phyloP scores from a whole-genome alignment of 768 basidiomycete genomes.

The Dacryopinax spathularia region DNA sequence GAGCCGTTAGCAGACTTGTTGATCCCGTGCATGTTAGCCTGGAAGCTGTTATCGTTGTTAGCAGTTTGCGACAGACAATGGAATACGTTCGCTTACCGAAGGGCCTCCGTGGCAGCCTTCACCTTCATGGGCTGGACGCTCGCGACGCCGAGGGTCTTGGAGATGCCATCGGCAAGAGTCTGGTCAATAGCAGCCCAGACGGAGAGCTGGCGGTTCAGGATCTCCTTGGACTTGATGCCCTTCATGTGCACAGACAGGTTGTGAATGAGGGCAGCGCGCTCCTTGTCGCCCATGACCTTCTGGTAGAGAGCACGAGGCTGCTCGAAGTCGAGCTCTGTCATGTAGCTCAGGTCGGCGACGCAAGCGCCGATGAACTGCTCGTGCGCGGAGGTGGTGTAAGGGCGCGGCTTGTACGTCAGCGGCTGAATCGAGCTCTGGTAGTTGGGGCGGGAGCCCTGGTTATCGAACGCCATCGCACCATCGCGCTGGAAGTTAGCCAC shows the following conservation, averaged over 20 bases:
- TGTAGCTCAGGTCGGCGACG: constrained; percentile 34
- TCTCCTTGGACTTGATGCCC: constrained; percentile 9
- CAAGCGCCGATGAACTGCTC: constrained; percentile 65
- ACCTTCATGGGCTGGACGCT: constrained; percentile 45
- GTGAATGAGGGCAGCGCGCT: constrained; percentile 23
- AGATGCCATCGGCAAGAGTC: constrained; percentile 58
- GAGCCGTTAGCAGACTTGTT: too few relatives aligned
- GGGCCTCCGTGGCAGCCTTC: constrained; percentile 33
- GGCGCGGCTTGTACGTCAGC: constrained; percentile 43
- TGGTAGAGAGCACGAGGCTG: constrained; percentile 25
- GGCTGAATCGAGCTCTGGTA: constrained; percentile 70
- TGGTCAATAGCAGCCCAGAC: constrained; percentile 72
- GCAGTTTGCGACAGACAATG: not conserved
- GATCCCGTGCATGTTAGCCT: not conserved
- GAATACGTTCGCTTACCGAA: not conserved
- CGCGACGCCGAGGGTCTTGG: constrained; percentile 52
- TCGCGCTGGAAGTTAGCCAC: constrained; percentile 89
- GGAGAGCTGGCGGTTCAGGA: constrained; percentile 47
- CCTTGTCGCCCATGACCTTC: constrained; percentile 25
- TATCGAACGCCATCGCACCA: constrained; percentile 51
- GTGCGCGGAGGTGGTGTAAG: constrained; percentile 36
- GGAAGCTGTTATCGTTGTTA: not conserved
- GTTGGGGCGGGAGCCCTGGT: constrained; percentile 75
- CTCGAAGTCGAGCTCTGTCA: constrained; percentile 46
- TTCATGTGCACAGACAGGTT: constrained; percentile 29